A percentile compares a stretch with the other conserved stretches of the same genome.
Conservation (phyloP, 345 rosid species). For the Rhizophora apiculata region DNA sequence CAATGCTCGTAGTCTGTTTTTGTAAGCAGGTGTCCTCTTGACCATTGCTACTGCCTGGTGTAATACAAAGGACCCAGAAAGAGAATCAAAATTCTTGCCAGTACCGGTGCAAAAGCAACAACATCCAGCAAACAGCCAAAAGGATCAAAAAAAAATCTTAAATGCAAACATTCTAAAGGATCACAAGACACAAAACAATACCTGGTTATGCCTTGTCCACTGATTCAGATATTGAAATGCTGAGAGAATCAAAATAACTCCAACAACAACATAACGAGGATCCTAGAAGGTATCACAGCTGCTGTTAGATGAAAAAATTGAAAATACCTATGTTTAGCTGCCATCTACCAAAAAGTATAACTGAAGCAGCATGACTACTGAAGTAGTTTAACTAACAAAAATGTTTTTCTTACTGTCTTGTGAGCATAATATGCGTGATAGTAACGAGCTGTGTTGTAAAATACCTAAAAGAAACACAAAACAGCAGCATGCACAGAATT, state of each 20-base stretch:
- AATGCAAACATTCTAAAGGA: not conserved
- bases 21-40: slow-evolving; percentile 89
- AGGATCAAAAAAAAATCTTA: slow-evolving; percentile 6
- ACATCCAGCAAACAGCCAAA: slow-evolving; percentile 6
- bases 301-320: slow-evolving; percentile 4
- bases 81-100: too few relatives aligned
- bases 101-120: too few relatives aligned
- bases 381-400: not conserved
- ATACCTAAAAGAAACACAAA: slow-evolving; percentile 45
- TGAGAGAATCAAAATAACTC: slow-evolving; percentile 77
- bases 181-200: slow-evolving; percentile 19
- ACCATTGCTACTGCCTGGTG: slow-evolving; percentile 83
- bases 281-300: slow-evolving; percentile 49
- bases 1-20: slow-evolving; percentile 78
- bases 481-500: not conserved
- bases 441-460: slow-evolving; percentile 90
- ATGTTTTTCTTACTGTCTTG: slow-evolving; percentile 63
- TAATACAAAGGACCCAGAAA: not conserved
- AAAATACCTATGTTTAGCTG: not conserved
- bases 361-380: slow-evolving; percentile 11
- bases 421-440: slow-evolving; percentile 89
- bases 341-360: not conserved
- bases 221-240: slow-evolving; percentile 85
- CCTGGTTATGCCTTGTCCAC: slow-evolving; percentile 85
- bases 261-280: slow-evolving; percentile 82